Evolutionary conservation across 2,329 filamentous ascomycete species (phyloP), one percentile per base, ranked within the genome.

Genomic region (Shiraia bambusicola): DNA sequence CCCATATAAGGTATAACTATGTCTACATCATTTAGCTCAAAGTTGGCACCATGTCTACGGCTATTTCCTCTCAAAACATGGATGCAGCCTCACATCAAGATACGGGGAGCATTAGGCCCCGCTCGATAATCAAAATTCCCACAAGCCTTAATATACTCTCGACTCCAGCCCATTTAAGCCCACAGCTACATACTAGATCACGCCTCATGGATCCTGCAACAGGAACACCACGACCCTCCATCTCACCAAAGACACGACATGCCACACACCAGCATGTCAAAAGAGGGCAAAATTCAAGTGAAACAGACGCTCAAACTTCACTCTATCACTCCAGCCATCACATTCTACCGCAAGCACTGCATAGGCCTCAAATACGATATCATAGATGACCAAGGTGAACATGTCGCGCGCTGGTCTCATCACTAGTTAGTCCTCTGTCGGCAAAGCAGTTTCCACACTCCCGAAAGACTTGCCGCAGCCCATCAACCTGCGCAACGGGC

Each of bases 341-440:
- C 41, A 14, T 39, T 38, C 31, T 42, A 40, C 7, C 36, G 50
- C 1, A 44, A 28, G 25, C 47, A 41, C 43, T 54, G 47, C 47
- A 30, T 57, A 3, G 49, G 53, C 9, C 34, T 54, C 10, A 42
- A 50, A 11, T 56, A 55, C 44, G 36, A 31, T 28, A 52, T 59
- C 28, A 50, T 36, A 11, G 43, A 52, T 39, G 38, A 28, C 25
- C 42, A 49, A 31, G 36, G 35, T 27, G 22, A 36, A 1, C 27
- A 25, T 14, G 12, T 61, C 8, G 58, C 55, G 9, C 34, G 54
- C 2, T 60, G 55, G 56, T 40, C 42, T 14, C 56, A 59, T 36
- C 42, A 49, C 13, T 54, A 49, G 47, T 28, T 54, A 49, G 47
- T 28, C 37, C 1, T 56, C 56, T 1, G 31, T 47, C 26, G 47